Base-by-base conservation (phyloP, 2,329 filamentous ascomycete species). In the Periconia sp. region DNA sequence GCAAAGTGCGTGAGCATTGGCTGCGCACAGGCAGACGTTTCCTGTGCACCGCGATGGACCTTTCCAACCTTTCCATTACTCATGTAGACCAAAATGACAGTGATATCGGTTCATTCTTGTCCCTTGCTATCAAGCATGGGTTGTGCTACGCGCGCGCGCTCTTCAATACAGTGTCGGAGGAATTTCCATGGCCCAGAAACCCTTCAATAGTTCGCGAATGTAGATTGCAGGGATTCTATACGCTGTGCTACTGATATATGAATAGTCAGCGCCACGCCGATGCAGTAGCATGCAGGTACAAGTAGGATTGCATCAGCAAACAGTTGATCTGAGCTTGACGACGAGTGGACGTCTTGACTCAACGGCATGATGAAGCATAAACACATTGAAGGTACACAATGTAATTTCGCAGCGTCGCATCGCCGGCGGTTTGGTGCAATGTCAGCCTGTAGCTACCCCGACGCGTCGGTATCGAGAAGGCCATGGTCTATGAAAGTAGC, bases 201-300 rank as follows among this genome's bases (percentile, higher is more conserved):
- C 34, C 19, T 38, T 42, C 40, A 18, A 34, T 40, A 42, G 41
- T 24, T 34, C 24, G 22, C 25, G 22, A 12, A 30, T 29, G 18
- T 16, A 36, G 29, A 40, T 40, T 5, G 13, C 19, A 48, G 30
- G 16, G 10, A 10, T 7, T 32, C 12, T 26, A 28, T 13, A 24
- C 32, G 32, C 33, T 13, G 46, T 46, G 29, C 23, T 9, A 46
- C 41, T 34, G 18, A 17, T 24, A 21, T 35, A 23, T 29, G 30
- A 34, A 30, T 22, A 19, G 28, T 35, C 19, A n/a, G 9, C 37
- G 39, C 37, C 32, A 38, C 40, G 21, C 29, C 31, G 40, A 30
- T 34, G 38, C 46, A 43, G 42, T 18, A 25, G 37, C 16, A 37
- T 50, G 47, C 47, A 50, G 47, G 43, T 46, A 50, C 47, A 35